phyloP scores from a whole-genome alignment of 2,329 filamentous ascomycete species.

The Diplodia sapinea region DNA sequence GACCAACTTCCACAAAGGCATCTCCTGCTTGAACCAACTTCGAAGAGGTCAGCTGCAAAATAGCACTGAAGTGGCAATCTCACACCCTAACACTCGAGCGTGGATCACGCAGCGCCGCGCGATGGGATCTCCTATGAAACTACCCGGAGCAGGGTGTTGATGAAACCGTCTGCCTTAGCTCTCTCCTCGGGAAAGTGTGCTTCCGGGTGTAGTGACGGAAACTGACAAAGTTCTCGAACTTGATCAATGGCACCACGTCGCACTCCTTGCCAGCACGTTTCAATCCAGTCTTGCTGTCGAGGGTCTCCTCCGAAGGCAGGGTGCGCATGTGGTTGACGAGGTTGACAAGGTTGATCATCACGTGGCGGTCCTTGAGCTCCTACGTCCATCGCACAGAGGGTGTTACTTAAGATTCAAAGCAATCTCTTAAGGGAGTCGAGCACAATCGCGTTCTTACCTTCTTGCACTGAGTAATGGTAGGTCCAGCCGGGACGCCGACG shows the following conservation, averaged over 20 bases:
- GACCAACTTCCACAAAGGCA: not conserved
- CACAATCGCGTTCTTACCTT: constrained; percentile 34
- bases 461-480: constrained; percentile 39
- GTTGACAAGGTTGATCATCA: constrained; percentile 37
- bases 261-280: not conserved
- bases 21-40: not conserved
- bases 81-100: not conserved
- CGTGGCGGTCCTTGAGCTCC: constrained; percentile 32
- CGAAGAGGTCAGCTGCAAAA: not conserved
- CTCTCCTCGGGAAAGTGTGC: constrained; percentile 34
- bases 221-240: not conserved
- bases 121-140: not conserved
- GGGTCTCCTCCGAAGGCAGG: constrained; percentile 29
- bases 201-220: not conserved
- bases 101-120: not conserved
- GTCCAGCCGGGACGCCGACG: constrained; percentile 35
- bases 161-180: constrained; percentile 39
- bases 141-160: constrained; percentile 35
- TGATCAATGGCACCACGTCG: not conserved
- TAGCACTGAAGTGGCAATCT: not conserved
- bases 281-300: constrained; percentile 4
- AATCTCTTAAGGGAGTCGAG: not conserved
- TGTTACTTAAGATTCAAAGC: not conserved
- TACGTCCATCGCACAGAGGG: constrained; percentile 9
- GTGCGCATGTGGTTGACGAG: constrained; percentile 38